Evolutionary conservation across 73 alveolate species (phyloP).

Genomic region (Tetrahymena thermophila): DNA sequence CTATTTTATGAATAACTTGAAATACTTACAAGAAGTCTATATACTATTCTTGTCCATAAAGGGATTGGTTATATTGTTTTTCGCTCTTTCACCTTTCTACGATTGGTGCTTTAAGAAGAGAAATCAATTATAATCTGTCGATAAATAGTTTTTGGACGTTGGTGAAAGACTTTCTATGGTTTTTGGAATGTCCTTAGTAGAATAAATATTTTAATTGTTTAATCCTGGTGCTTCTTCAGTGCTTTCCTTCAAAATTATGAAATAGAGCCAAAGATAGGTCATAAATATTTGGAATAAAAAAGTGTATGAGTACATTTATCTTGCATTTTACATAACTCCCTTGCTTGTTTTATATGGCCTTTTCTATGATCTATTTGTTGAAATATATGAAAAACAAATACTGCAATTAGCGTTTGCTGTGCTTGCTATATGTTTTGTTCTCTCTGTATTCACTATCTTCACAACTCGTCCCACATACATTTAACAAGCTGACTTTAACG

Average conservation of each 20-base stretch:
- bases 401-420: neutral
- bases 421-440: neutral
- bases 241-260: neutral
- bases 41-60: neutral
- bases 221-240: neutral
- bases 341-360: neutral
- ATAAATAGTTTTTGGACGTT: neutral
- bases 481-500: neutral
- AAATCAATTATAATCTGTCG: neutral
- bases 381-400: neutral
- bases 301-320: neutral
- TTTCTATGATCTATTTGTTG: neutral
- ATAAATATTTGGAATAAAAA: neutral
- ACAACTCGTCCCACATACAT: neutral
- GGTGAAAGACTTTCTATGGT: neutral
- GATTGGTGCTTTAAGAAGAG: neutral
- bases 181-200: neutral
- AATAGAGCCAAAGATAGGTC: neutral
- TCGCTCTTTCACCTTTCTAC: neutral
- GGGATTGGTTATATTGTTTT: neutral
- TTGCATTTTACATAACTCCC: neutral
- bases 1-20: neutral
- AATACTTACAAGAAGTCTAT: neutral
- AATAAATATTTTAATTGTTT: neutral
- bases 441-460: neutral